A percentile compares a stretch with the other conserved stretches of the same genome.
Conservation (phyloP, 2,329 filamentous ascomycete genomes). For the Colletotrichum caudatum region DNA sequence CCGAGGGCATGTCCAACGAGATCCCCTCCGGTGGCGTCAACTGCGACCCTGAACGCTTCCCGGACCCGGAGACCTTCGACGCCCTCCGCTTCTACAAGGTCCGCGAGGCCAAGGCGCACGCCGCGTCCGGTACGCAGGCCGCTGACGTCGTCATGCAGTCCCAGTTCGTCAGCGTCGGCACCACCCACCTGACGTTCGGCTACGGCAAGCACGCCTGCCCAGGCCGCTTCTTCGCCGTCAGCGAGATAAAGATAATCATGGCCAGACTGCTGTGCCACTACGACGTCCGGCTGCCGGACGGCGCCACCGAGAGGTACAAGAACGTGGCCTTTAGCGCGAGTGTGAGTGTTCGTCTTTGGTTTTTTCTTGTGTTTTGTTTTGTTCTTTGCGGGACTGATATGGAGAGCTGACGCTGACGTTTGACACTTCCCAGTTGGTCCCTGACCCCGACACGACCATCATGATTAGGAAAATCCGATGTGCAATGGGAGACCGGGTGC, state of each 20-base stretch:
- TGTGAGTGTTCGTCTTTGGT: constrained; percentile 2
- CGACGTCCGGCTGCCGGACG: constrained; percentile 37
- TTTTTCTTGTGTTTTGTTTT: no score
- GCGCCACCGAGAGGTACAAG: constrained; percentile 25
- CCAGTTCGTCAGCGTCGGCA: constrained; percentile 57
- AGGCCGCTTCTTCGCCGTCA: constrained; percentile 40
- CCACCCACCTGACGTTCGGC: constrained; percentile 39
- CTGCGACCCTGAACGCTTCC: constrained; percentile 53
- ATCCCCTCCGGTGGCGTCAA: constrained; percentile 53
- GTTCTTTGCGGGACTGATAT: neutral
- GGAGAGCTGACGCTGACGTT: constrained; percentile 15
- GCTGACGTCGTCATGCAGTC: constrained; percentile 45
- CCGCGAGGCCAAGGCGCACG: constrained; percentile 48
- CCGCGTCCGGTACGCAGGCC: constrained; percentile 30
- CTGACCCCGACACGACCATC: constrained; percentile 31
- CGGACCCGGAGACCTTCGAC: constrained; percentile 59
- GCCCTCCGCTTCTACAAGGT: constrained; percentile 62
- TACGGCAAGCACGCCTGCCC: constrained; percentile 43
- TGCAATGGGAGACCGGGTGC: neutral
- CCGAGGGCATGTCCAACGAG: constrained; percentile 57
- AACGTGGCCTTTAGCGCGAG: constrained; percentile 14
- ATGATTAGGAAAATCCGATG: constrained; percentile 32
- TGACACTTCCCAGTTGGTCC: neutral
- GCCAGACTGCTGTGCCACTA: constrained; percentile 38
- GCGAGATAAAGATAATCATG: constrained; percentile 44